Conservation (phyloP, 1,139 yeast species). For the Arxiozyma slooffiae region DNA sequence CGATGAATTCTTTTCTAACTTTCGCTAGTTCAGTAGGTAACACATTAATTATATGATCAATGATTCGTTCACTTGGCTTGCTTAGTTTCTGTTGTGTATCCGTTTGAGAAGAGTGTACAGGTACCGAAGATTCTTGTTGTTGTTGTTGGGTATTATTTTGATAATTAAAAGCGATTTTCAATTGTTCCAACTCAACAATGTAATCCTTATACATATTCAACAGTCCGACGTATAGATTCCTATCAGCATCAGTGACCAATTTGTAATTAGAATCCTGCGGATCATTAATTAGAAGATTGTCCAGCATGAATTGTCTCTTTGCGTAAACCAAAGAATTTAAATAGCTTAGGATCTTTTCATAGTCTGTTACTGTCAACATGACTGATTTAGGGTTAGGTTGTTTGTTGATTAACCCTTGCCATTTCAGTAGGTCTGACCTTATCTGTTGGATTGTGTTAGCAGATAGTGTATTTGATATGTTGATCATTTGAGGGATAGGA, state of each 20-base stretch:
- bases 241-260: conserved; percentile 23
- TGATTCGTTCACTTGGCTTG: conserved; percentile 1
- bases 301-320: conserved; percentile 21
- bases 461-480: conserved; percentile 27
- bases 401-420: conserved; percentile 1
- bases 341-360: conserved; percentile 17
- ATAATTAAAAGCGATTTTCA: conserved; percentile 5
- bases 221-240: conserved; percentile 24
- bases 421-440: conserved; percentile 8
- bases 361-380: conserved; percentile 13
- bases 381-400: background rate
- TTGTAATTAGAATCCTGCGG: conserved; percentile 2
- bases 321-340: conserved; percentile 19
- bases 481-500: conserved; percentile 26
- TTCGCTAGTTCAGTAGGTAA: conserved; percentile 4
- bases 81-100: no score
- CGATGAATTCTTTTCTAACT: conserved; percentile 3
- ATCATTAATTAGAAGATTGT: conserved; percentile 18
- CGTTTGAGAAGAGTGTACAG: background rate
- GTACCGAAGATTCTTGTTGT: background rate
- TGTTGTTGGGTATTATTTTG: conserved; percentile 1
- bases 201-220: conserved; percentile 27
- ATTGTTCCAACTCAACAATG: conserved; percentile 18
- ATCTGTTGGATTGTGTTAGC: conserved; percentile 24
- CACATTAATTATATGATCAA: conserved; percentile 1